Evolutionary conservation across 2,329 filamentous ascomycete genomes (phyloP).

Genomic region (Diplocarpon rosae): DNA sequence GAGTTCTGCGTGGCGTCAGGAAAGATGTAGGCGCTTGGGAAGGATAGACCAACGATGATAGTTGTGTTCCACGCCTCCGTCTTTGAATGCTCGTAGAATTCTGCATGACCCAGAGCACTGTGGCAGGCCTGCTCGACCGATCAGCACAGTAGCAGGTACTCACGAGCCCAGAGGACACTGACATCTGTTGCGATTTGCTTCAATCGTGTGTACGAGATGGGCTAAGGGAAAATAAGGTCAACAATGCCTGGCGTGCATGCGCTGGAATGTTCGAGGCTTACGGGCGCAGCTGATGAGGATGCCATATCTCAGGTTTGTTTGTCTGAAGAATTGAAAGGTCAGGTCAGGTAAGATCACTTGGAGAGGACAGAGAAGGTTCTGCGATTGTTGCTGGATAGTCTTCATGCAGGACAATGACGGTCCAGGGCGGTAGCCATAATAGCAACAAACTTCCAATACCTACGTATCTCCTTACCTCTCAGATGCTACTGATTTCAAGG

Average conservation of each 20-base stretch:
- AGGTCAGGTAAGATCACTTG: not conserved
- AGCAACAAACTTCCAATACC: too few species aligned
- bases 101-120: slow-evolving; percentile 58
- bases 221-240: slow-evolving; percentile 38
- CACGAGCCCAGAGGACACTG: slow-evolving; percentile 20
- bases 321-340: not conserved
- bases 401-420: too few species aligned
- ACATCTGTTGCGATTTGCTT: slow-evolving; percentile 81
- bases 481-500: too few species aligned
- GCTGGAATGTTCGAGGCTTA: slow-evolving; percentile 8
- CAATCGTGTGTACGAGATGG: slow-evolving; percentile 63
- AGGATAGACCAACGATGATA: slow-evolving; percentile 64
- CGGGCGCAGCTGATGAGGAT: slow-evolving; percentile 21
- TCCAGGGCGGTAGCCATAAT: too few species aligned
- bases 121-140: slow-evolving; percentile 59
- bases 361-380: slow-evolving; percentile 1
- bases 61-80: slow-evolving; percentile 82
- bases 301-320: slow-evolving; percentile 16
- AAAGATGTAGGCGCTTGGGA: slow-evolving; percentile 4
- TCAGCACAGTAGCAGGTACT: not conserved
- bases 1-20: slow-evolving; percentile 43
- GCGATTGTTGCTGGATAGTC: not conserved
- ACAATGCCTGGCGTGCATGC: not conserved
- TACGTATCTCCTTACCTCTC: too few species aligned
- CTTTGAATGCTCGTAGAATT: slow-evolving; percentile 77